Evolutionary conservation across 2,329 filamentous ascomycete genomes (phyloP), one percentile per base, ranked within the genome.

Genomic region (Acephala macrosclerotiorum): DNA sequence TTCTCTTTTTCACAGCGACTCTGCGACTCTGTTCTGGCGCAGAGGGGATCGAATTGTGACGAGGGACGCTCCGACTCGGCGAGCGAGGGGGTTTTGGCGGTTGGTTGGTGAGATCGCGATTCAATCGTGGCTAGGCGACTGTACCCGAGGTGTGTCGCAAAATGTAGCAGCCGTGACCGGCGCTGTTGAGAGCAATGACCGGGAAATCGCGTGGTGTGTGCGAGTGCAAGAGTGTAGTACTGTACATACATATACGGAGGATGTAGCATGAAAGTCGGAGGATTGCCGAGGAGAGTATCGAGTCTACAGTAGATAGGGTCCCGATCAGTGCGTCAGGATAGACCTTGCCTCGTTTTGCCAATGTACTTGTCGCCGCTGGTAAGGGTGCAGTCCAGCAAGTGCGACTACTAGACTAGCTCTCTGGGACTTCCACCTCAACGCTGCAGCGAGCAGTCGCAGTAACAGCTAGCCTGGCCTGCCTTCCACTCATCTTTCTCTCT

Each of bases 111-210:
- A 38, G 55, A 25, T 57, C 51, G 55, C 55, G 55, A 57, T 38
- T 57, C 33, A 40, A 38, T 53, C 22, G 49, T 7, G 49, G 49
- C 38, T 4, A 29, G 29, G 33, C 51, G 51, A 56, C 11, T n/a
- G 51, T 57, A 57, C 55, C 55, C 55, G 55, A 57, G 55, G 55
- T 36, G 55, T 57, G 55, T 57, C 55, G 55, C 55, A 57, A 38
- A 16, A 38, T 20, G 33, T 36, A 25, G 33, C 29, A 56, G 51
- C 29, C 55, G 29, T 53, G 25, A 14, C 49, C 8, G 29, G 9
- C 49, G 49, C 49, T 26, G 25, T 33, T 49, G 45, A 49, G 45
- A 25, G 20, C 45, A 20, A 49, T 6, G 18, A 14, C 25, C 3
- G 11, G 49, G 49, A 53, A 29, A 11, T 53, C 4, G 6, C 14